phyloP scores from a whole-genome alignment of 495 filamentous ascomycete genomes.

The Talaromyces thailandensis region DNA sequence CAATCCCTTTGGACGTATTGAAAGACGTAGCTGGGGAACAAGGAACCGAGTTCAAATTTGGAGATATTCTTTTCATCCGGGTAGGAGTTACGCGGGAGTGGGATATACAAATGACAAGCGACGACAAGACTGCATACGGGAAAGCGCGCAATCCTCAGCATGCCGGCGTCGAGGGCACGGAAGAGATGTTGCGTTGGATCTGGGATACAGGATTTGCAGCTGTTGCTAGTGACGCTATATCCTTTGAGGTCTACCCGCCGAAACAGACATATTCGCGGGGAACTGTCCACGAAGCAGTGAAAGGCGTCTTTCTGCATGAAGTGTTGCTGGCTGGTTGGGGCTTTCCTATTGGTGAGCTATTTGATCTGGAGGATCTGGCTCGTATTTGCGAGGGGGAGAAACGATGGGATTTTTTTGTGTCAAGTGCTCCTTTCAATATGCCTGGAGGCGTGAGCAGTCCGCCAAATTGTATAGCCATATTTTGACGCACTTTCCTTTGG shows the following conservation, averaged over 20 bases:
- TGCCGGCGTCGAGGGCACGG: constrained; percentile 34
- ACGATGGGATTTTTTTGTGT: constrained; percentile 47
- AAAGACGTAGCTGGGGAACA: constrained; percentile 25
- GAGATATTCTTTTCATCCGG: constrained; percentile 47
- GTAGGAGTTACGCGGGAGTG: constrained; percentile 36
- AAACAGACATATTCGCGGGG: constrained; percentile 24
- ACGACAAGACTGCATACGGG: constrained; percentile 22
- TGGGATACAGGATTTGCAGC: constrained; percentile 42
- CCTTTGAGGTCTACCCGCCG: constrained; percentile 31
- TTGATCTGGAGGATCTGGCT: constrained; percentile 43
- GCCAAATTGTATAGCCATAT: constrained; percentile 39
- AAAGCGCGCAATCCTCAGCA: constrained; percentile 17
- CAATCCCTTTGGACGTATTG: constrained; percentile 32
- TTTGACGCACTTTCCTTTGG: too few relatives aligned
- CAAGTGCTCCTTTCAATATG: constrained; percentile 44
- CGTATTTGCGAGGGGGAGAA: constrained; percentile 30
- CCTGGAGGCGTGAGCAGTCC: constrained; percentile 42
- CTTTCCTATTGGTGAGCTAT: constrained; percentile 49
- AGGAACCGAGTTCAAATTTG: constrained; percentile 30
- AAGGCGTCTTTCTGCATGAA: constrained; percentile 34
- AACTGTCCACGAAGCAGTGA: constrained; percentile 10
- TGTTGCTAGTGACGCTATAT: constrained; percentile 39
- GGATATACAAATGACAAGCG: constrained; percentile 26
- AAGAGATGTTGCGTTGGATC: constrained; percentile 34
- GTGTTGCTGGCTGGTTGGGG: constrained; percentile 48